These are phyloP conservation scores for Erodium trifolium DNA, from an alignment of 441 rosid species.

Conservation along the genomic window DNA sequence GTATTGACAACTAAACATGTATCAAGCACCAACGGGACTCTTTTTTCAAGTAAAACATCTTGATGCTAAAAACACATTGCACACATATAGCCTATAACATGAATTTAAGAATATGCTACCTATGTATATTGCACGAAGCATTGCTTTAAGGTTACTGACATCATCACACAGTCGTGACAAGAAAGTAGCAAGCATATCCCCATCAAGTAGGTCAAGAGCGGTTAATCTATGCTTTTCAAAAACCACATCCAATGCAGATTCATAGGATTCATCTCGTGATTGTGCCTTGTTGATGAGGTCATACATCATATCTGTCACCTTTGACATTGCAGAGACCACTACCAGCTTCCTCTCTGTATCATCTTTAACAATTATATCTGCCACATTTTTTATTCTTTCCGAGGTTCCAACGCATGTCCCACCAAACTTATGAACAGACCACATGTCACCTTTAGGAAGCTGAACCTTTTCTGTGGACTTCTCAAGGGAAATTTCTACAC, in stretches of 20 bases:
- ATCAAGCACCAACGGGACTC: too few species aligned
- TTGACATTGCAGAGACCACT: conserved; percentile 94
- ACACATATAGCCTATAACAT: background rate
- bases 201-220: conserved; percentile 72
- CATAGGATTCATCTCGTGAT: conserved; percentile 68
- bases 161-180: conserved; percentile 63
- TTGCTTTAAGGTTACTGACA: conserved; percentile 75
- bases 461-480: conserved; percentile 40
- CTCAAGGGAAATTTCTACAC: conserved; percentile 45
- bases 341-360: conserved; percentile 67
- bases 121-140: conserved; percentile 94
- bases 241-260: conserved; percentile 63
- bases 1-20: too few species aligned
- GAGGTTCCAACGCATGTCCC: conserved; percentile 93
- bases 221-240: conserved; percentile 69
- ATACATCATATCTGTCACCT: conserved; percentile 95
- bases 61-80: too few species aligned
- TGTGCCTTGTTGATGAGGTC: conserved; percentile 75
- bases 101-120: conserved; percentile 31
- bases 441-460: conserved; percentile 54
- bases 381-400: conserved; percentile 82
- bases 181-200: conserved; percentile 58
- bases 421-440: conserved; percentile 97
- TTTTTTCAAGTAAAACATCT: too few species aligned
- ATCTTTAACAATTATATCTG: conserved; percentile 54